Conservation (phyloP, 2,329 filamentous ascomycete genomes). For the Phyllosticta ampelicida region DNA sequence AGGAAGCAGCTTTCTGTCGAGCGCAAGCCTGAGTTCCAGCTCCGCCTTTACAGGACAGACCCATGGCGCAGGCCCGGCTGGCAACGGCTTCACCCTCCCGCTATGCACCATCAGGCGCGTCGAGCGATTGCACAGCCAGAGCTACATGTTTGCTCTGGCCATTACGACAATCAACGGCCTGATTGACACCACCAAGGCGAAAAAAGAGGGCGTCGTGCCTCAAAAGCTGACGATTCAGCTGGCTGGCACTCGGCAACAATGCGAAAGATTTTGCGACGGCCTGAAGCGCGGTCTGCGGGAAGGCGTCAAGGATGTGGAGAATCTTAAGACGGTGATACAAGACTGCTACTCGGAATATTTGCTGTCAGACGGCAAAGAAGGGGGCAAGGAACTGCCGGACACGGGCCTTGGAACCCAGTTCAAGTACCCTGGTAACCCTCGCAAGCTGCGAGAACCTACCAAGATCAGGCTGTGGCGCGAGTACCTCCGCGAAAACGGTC, state of each 20-base stretch:
- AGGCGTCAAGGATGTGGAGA: conserved; percentile 78
- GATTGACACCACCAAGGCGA: conserved; percentile 35
- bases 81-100: conserved; percentile 91
- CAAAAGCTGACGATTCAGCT: conserved; percentile 90
- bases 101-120: conserved; percentile 85
- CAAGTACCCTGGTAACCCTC: conserved; percentile 86
- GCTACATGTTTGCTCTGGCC: conserved; percentile 81
- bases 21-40: conserved; percentile 67
- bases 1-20: conserved; percentile 72
- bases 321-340: conserved; percentile 65
- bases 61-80: conserved; percentile 81
- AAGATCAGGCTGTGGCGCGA: conserved; percentile 98
- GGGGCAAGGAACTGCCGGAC: conserved; percentile 56
- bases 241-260: conserved; percentile 75
- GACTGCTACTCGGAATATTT: conserved; percentile 71
- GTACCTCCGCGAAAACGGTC: conserved; percentile 88
- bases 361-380: conserved; percentile 34
- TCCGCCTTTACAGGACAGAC: conserved; percentile 86
- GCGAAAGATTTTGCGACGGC: conserved; percentile 92
- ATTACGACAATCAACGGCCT: conserved; percentile 87
- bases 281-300: conserved; percentile 82
- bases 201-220: conserved; percentile 45
- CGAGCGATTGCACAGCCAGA: conserved; percentile 85
- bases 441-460: conserved; percentile 85
- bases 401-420: conserved; percentile 88